Conservation (phyloP, 345 rosid genomes). For the Eucalyptus virginea region DNA sequence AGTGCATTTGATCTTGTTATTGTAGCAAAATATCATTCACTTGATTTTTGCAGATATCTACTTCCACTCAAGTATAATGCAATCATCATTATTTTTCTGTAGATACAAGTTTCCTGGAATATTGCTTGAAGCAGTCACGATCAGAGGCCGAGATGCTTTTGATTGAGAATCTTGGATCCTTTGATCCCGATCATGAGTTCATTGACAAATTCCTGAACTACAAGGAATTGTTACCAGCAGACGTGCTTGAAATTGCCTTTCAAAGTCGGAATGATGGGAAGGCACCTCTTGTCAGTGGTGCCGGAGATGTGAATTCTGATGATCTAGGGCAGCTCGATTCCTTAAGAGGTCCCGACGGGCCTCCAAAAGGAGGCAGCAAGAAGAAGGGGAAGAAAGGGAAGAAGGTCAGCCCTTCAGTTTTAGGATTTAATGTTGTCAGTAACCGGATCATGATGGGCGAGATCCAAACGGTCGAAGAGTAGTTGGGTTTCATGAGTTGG, state of each 20-base stretch:
- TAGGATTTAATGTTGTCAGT: constrained; percentile 94
- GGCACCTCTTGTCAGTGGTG: constrained; percentile 20
- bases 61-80: not conserved
- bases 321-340: constrained; percentile 2
- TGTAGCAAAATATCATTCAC: not conserved
- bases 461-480: constrained; percentile 82
- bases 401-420: constrained; percentile 66
- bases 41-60: not conserved
- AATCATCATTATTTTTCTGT: not conserved
- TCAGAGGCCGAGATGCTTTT: constrained; percentile 84
- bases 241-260: constrained; percentile 87
- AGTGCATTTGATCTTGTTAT: not conserved
- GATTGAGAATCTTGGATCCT: constrained; percentile 61
- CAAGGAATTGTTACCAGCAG: constrained; percentile 71
- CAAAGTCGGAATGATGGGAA: constrained; percentile 34
- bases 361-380: constrained; percentile 65
- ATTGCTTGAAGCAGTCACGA: constrained; percentile 81
- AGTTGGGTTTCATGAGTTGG: not conserved
- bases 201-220: constrained; percentile 90
- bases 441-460: constrained; percentile 99
- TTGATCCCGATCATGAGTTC: constrained; percentile 69
- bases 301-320: constrained; percentile 25
- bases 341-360: constrained; percentile 21
- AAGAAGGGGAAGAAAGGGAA: constrained; percentile 84
- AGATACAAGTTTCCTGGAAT: constrained; percentile 93